Percentiles rank a stretch among this genome's conserved stretches.
phyloP scores from a whole-genome alignment of 139 green algal genomes.

The Nannochloris sp. region DNA sequence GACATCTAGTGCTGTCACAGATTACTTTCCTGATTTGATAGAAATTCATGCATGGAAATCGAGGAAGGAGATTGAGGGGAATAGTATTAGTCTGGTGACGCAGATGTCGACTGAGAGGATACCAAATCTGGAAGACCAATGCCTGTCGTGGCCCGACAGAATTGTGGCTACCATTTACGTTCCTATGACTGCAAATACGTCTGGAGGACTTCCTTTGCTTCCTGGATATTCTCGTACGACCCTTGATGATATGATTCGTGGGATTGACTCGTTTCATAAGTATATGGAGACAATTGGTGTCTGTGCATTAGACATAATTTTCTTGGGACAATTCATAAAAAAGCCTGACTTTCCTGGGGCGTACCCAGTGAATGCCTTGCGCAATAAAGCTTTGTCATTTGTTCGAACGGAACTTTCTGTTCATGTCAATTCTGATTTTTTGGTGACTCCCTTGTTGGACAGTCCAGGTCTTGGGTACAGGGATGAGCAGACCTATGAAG shows the following conservation, averaged over 20 bases:
- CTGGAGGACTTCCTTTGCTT: slow-evolving; percentile 4
- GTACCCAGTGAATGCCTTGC: slow-evolving; percentile 9
- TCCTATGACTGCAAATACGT: slow-evolving; percentile 2
- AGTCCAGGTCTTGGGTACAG: not conserved
- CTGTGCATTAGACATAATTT: slow-evolving; percentile 1
- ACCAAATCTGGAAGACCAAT: slow-evolving; percentile 6
- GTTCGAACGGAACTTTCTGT: not conserved
- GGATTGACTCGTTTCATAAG: slow-evolving; percentile 12
- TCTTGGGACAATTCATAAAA: slow-evolving; percentile 9
- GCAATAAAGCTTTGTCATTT: slow-evolving; percentile 4
- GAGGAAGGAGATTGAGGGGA: not conserved
- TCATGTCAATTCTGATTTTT: slow-evolving; percentile 7
- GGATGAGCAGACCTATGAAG: not conserved
- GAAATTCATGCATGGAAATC: slow-evolving; percentile 5
- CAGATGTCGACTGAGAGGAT: slow-evolving; percentile 5
- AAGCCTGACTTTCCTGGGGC: slow-evolving; percentile 1
- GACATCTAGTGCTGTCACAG: not conserved
- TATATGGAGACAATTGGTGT: slow-evolving; percentile 10
- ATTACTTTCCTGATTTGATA: slow-evolving; percentile 1
- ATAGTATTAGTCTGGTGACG: slow-evolving; percentile 10
- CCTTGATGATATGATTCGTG: slow-evolving; percentile 12
- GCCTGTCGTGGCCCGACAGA: slow-evolving; percentile 5
- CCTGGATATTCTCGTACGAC: slow-evolving; percentile 2
- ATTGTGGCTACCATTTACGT: slow-evolving; percentile 7
- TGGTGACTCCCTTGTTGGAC: slow-evolving; percentile 5